These are phyloP conservation scores for Elsinoe ampelina DNA, from an alignment of 2,329 filamentous ascomycete species.

Conservation along the genomic window DNA sequence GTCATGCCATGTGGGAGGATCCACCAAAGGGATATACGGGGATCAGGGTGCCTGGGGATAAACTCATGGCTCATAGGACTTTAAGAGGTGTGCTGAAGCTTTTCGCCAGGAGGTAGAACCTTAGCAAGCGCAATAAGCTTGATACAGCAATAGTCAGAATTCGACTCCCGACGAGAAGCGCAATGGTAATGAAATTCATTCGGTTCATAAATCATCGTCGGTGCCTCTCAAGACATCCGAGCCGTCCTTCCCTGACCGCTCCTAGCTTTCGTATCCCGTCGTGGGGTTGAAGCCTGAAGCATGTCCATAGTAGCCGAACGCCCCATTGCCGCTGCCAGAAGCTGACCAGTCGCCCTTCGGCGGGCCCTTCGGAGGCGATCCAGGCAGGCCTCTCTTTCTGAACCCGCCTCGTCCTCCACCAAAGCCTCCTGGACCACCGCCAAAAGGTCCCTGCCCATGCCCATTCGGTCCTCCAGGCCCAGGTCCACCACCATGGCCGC, in stretches of 20 bases:
- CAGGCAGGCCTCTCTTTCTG: too few relatives aligned
- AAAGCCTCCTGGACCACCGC: neutral
- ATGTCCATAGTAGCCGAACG: too few relatives aligned
- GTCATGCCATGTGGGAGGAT: conserved; percentile 21
- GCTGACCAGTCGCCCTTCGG: too few relatives aligned
- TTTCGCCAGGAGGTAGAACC: conserved; percentile 15
- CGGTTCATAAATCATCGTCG: neutral
- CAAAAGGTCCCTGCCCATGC: neutral
- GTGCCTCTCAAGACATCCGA: neutral
- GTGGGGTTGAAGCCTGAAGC: too few relatives aligned
- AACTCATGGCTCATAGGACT: conserved; percentile 20
- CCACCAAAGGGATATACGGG: conserved; percentile 17
- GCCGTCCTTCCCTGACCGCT: too few relatives aligned
- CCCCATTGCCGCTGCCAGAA: too few relatives aligned
- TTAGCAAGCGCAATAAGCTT: too few relatives aligned
- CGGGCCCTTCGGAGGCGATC: too few relatives aligned
- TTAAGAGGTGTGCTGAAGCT: conserved; percentile 18
- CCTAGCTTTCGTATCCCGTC: too few relatives aligned
- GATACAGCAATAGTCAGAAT: too few relatives aligned
- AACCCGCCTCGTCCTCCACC: neutral
- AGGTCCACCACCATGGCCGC: neutral
- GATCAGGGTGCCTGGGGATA: conserved; percentile 19
- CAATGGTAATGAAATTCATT: neutral
- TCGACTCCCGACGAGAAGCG: too few relatives aligned
- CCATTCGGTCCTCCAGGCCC: neutral